phyloP scores from a whole-genome alignment of 1,284 basidiomycete genomes.

The Apiotrichum laibachii region DNA sequence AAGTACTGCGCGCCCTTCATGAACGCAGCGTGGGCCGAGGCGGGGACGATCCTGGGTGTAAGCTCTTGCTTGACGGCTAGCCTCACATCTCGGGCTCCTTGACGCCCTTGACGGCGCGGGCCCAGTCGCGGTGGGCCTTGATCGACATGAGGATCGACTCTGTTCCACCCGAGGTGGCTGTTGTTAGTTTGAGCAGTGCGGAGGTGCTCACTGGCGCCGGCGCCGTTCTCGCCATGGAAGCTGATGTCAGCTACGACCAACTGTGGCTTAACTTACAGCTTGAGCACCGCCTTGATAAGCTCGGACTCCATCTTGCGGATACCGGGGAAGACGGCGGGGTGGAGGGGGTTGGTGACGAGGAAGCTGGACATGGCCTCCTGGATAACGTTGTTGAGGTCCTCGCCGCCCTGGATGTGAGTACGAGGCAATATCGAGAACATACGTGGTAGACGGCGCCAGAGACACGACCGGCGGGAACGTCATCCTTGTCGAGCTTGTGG shows the following conservation, averaged over 20 bases:
- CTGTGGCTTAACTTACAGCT: constrained; percentile 54
- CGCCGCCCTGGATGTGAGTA: constrained; percentile 65
- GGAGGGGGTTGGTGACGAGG: constrained; percentile 72
- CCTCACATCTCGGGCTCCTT: constrained; percentile 85
- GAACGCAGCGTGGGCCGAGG: constrained; percentile 90
- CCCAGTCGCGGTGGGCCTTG: constrained; percentile 95
- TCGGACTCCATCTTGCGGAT: constrained; percentile 97
- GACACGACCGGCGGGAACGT: constrained; percentile 64
- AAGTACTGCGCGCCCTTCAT: constrained; percentile 90
- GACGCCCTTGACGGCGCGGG: constrained; percentile 76
- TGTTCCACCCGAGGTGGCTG: constrained; percentile 86
- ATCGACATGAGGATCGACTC: constrained; percentile 85
- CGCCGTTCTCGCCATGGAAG: constrained; percentile 78
- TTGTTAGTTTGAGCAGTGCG: background rate
- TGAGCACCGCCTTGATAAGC: constrained; percentile 88
- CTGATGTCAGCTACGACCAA: constrained; percentile 34
- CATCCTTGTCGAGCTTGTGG: constrained; percentile 65
- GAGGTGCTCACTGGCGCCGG: constrained; percentile 63
- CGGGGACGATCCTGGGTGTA: constrained; percentile 64
- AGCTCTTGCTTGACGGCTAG: constrained; percentile 1
- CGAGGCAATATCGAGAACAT: too few species aligned
- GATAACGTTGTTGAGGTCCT: constrained; percentile 63
- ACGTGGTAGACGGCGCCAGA: constrained; percentile 85
- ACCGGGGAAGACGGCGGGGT: constrained; percentile 89
- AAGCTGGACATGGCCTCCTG: constrained; percentile 51